A percentile compares a stretch with the other conserved stretches of the same genome.
phyloP scores from a whole-genome alignment of 345 rosid genomes.

The Arabidopsis suecica region DNA sequence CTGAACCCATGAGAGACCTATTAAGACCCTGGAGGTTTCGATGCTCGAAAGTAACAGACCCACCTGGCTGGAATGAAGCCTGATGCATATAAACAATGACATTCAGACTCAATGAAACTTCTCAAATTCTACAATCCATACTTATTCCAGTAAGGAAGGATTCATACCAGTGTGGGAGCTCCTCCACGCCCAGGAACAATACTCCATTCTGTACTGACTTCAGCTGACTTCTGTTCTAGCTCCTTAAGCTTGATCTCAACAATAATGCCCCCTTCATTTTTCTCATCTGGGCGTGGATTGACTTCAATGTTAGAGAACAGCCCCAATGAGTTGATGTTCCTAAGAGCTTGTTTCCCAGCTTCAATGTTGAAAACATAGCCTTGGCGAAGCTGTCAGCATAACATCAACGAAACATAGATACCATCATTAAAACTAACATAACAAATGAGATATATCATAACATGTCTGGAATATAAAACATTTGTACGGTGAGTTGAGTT shows the following conservation, averaged over 20 bases:
- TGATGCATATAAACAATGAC: constrained; percentile 43
- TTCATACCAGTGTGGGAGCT: constrained; percentile 80
- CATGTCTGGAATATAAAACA: not conserved
- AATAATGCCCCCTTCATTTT: constrained; percentile 94
- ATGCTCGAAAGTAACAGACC: constrained; percentile 96
- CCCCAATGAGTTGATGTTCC: constrained; percentile 81
- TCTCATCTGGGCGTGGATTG: constrained; percentile 95
- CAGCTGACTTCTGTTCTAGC: constrained; percentile 96
- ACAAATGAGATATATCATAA: constrained; percentile 5
- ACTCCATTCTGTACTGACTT: constrained; percentile 98
- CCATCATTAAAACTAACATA: constrained; percentile 27
- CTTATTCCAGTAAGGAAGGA: not conserved
- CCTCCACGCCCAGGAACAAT: constrained; percentile 99
- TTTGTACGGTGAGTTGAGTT: not conserved
- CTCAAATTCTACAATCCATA: not conserved
- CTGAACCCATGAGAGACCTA: constrained; percentile 91
- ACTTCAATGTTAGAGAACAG: constrained; percentile 96
- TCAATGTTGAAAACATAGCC: constrained; percentile 92
- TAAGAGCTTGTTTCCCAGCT: constrained; percentile 92
- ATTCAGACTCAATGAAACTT: not conserved
- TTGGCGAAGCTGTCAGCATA: constrained; percentile 68
- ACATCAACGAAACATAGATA: constrained; percentile 41
- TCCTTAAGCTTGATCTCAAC: constrained; percentile 99
- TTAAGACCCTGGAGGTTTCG: constrained; percentile 90
- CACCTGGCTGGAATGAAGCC: constrained; percentile 99